Conservation (phyloP, 768 basidiomycete species). For the Phylloporus rhodoxanthus region DNA sequence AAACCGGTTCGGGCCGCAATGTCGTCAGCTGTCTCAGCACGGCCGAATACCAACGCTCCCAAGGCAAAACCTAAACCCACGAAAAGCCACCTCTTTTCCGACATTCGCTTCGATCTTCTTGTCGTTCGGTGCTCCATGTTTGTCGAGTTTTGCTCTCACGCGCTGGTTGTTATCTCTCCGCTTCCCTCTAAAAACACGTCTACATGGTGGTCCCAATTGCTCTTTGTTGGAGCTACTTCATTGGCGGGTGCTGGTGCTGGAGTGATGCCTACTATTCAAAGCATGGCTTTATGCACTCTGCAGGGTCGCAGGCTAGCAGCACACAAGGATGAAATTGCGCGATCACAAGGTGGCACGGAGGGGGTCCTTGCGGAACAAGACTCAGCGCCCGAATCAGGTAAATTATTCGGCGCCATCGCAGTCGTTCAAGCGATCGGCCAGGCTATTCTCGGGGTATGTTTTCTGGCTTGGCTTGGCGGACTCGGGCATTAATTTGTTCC, state of each 20-base stretch:
- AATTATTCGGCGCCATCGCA: conserved; percentile 67
- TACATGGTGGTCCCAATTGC: conserved; percentile 29
- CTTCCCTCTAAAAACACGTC: conserved; percentile 33
- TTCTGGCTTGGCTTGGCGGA: neutral
- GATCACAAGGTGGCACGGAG: conserved; percentile 3
- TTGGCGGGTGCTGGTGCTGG: conserved; percentile 64
- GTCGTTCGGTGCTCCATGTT: conserved; percentile 59
- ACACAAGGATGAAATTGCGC: conserved; percentile 34
- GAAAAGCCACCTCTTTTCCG: conserved; percentile 47
- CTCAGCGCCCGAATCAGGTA: conserved; percentile 41
- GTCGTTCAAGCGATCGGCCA: conserved; percentile 62
- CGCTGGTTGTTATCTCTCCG: conserved; percentile 50
- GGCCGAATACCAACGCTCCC: conserved; percentile 2
- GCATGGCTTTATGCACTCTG: conserved; percentile 68
- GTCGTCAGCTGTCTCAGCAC: conserved; percentile 4
- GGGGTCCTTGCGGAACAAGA: conserved; percentile 10
- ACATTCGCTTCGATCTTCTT: conserved; percentile 64
- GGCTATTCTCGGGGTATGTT: conserved; percentile 47
- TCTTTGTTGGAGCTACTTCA: conserved; percentile 57
- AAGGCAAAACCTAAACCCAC: conserved; percentile 42
- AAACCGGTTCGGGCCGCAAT: conserved; percentile 38
- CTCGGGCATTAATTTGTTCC: conserved; percentile 7
- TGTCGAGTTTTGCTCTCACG: conserved; percentile 62
- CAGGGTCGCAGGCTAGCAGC: conserved; percentile 27
- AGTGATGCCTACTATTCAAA: conserved; percentile 61